Evolutionary conservation across 768 basidiomycete genomes (phyloP).

Genomic region (Jaapia argillacea): DNA sequence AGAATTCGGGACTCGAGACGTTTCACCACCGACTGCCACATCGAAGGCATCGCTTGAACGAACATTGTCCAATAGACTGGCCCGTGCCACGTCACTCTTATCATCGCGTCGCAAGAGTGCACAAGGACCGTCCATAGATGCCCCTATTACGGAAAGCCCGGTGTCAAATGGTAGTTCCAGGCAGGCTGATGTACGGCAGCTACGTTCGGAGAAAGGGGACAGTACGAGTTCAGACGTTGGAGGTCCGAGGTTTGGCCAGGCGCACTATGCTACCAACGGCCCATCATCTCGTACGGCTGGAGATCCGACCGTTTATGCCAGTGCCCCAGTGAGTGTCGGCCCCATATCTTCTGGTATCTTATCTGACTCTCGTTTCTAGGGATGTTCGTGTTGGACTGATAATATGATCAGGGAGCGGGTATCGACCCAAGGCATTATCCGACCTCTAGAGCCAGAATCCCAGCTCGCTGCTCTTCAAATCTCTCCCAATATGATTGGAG

Average conservation of each 20-base stretch:
- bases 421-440: constrained; percentile 70
- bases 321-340: constrained; percentile 30
- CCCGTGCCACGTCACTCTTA: too few species aligned
- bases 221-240: constrained; percentile 9
- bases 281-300: constrained; percentile 38
- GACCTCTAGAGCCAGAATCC: constrained; percentile 63
- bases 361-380: too few species aligned
- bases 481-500: constrained; percentile 57
- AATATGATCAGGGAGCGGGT: constrained; percentile 90
- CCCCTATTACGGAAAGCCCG: too few species aligned
- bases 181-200: too few species aligned
- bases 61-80: too few species aligned
- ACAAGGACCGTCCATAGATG: too few species aligned
- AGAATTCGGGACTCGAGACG: too few species aligned
- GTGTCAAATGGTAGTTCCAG: too few species aligned
- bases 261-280: constrained; percentile 6
- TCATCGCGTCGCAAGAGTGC: too few species aligned
- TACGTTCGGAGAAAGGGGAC: background rate
- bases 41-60: too few species aligned
- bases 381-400: constrained; percentile 13
- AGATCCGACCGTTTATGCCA: constrained; percentile 45
- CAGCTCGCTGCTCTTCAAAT: constrained; percentile 61
- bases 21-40: too few species aligned
- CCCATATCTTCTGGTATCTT: too few species aligned
- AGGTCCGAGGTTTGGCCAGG: constrained; percentile 12